phyloP scores from a whole-genome alignment of 164 flowering plant species.

The Dillenia turbinata region DNA sequence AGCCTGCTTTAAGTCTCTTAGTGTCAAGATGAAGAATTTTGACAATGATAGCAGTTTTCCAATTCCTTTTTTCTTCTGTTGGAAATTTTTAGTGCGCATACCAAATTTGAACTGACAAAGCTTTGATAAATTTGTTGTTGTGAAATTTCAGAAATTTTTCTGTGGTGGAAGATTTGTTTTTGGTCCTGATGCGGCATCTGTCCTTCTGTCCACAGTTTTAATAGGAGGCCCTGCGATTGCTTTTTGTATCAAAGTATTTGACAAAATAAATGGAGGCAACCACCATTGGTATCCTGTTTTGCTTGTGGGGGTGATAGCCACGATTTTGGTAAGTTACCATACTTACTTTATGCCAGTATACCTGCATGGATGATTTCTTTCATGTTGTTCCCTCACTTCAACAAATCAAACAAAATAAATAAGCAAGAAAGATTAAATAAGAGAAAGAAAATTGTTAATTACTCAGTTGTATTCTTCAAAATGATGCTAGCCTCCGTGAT shows the following conservation, averaged over 20 bases:
- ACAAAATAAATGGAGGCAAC: slow-evolving; percentile 21
- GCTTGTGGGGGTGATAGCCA: slow-evolving; percentile 36
- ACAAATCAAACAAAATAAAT: too few relatives aligned
- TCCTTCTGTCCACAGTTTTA: slow-evolving; percentile 51
- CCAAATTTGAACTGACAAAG: not conserved
- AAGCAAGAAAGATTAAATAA: too few relatives aligned
- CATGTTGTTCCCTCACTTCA: too few relatives aligned
- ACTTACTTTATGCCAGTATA: not conserved
- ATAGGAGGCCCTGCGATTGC: slow-evolving; percentile 72
- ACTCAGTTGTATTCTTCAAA: too few relatives aligned
- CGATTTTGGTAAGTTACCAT: slow-evolving; percentile 49
- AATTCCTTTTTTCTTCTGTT: too few relatives aligned
- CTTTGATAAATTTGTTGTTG: not conserved
- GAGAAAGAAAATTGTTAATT: too few relatives aligned
- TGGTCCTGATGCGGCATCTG: slow-evolving; percentile 88
- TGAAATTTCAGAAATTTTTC: slow-evolving; percentile 59
- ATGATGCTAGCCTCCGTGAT: too few relatives aligned
- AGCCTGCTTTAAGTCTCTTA: too few relatives aligned
- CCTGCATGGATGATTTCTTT: too few relatives aligned
- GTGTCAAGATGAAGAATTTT: too few relatives aligned
- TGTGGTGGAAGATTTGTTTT: slow-evolving; percentile 84
- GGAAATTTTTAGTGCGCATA: not conserved
- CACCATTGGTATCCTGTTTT: slow-evolving; percentile 32
- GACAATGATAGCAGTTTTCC: too few relatives aligned
- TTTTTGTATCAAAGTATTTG: slow-evolving; percentile 43